Base-by-base conservation (phyloP, 306 rosid species). In the Dicorynia guianensis region DNA sequence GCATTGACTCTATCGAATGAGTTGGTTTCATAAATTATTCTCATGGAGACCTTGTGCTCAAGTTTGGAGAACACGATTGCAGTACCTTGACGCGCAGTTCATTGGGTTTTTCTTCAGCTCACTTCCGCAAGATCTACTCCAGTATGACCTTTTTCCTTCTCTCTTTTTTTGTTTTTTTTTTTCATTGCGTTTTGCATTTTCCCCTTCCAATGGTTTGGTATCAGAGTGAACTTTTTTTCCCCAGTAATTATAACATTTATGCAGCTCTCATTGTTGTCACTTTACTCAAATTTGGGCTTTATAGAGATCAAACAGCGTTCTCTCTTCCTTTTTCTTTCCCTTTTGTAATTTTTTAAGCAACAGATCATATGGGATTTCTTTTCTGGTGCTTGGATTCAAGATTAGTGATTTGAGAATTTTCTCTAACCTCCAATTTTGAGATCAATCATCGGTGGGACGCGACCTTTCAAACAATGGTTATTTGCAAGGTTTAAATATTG, bases 41-140 rank as follows among this genome's bases (percentile, higher is more conserved):
- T 83, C 15, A 11, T 75, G 68, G 57, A 78, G 64, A 61, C 85
- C 86, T 85, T 82, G 55, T 55, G 76, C 78, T 84, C 74, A 88
- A 85, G 87, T 70, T 81, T 80, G 81, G 85, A 79, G 80, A 72
- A 59, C 68, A 85, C 89, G 89, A 85, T 85, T 84, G 30, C 2
- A 25, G 75, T 84, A 62, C 84, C 72, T 78, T 74, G 77, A 80
- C 63, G 66, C 77, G 46, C 30, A 25, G 80, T 56, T 84, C 85
- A 39, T 74, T 84, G 82, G 69, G 84, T 71, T 87, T 84, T 83
- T 56, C 93, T 83, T 82, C 77, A 76, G 60, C 63, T 84, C 78
- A 79, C 91, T 82, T 72, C 87, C 85, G 84, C 85, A 82, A 90
- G 98, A 90, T 95, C 97, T 86, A 78, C 85, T 83, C 87, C 82